phyloP scores from a whole-genome alignment of 768 basidiomycete genomes.

The Suillus subaureus region DNA sequence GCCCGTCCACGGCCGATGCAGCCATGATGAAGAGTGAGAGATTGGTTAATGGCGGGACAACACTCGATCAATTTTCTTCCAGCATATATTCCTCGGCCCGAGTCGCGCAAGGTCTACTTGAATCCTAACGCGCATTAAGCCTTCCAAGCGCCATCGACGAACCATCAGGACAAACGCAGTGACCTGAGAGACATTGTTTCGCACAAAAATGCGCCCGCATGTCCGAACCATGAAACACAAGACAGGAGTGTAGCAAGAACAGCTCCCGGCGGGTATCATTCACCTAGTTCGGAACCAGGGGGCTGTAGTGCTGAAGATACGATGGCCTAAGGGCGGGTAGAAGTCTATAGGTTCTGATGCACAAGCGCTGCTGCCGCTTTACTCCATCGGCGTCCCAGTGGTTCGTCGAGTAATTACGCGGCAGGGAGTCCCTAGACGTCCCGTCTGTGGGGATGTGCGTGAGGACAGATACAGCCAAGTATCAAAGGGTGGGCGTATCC shows the following conservation, averaged over 20 bases:
- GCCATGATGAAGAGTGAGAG: background rate
- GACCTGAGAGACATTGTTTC: background rate
- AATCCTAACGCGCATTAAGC: background rate
- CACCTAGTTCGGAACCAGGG: background rate
- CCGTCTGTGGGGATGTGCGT: background rate
- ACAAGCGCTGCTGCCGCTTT: background rate
- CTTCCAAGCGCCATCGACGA: background rate
- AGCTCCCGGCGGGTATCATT: background rate
- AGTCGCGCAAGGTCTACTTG: background rate
- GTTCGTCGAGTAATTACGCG: background rate
- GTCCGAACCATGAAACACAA: background rate
- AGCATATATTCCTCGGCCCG: background rate
- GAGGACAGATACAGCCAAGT: background rate
- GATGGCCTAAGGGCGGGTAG: background rate
- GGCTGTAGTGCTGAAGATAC: background rate
- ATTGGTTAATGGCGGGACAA: background rate
- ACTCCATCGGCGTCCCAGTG: background rate
- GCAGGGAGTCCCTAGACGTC: background rate
- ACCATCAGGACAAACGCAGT: background rate
- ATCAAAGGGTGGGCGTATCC: background rate
- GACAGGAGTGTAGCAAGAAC: background rate
- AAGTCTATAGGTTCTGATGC: background rate
- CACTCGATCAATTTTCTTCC: background rate
- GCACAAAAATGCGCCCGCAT: background rate
- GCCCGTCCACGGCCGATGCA: background rate